These are phyloP conservation scores for Saturnispora serradocipensis DNA, from an alignment of 805 yeast genomes.

Conservation along the genomic window DNA sequence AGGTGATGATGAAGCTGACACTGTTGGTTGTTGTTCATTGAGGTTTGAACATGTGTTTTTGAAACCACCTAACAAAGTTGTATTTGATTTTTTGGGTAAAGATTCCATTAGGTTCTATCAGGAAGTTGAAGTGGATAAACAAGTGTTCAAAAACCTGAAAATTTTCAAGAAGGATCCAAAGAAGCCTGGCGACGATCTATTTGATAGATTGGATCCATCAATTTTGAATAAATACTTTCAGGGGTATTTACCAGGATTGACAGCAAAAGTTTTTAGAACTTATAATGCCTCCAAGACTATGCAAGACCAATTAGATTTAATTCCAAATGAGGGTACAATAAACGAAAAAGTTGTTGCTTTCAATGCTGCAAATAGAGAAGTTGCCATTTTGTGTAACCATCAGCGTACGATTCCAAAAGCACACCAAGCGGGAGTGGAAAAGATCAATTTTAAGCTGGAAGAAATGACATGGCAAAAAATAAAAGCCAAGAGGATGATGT, in stretches of 20 bases:
- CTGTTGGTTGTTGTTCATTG: slow-evolving; percentile 95
- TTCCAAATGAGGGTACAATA: slow-evolving; percentile 78
- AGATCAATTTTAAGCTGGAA: slow-evolving; percentile 64
- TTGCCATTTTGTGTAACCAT: slow-evolving; percentile 94
- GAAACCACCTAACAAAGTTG: slow-evolving; percentile 75
- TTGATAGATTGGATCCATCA: slow-evolving; percentile 82
- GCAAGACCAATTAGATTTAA: slow-evolving; percentile 87
- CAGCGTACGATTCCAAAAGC: slow-evolving; percentile 85
- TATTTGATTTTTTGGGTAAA: slow-evolving; percentile 91
- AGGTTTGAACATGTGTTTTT: slow-evolving; percentile 83
- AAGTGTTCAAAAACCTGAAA: slow-evolving; percentile 80
- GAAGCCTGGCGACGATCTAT: slow-evolving; percentile 83
- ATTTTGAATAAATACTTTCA: slow-evolving; percentile 80
- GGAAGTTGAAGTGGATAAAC: slow-evolving; percentile 86
- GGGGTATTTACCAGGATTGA: slow-evolving; percentile 82
- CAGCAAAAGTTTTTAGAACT: slow-evolving; percentile 96
- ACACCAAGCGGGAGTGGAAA: slow-evolving; percentile 74
- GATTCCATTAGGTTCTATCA: slow-evolving; percentile 89
- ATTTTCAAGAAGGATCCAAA: slow-evolving; percentile 87
- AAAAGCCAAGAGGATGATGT: slow-evolving; percentile 60
- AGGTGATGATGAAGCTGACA: slow-evolving; percentile 95
- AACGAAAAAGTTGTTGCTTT: slow-evolving; percentile 80
- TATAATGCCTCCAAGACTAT: slow-evolving; percentile 93
- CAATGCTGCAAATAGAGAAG: slow-evolving; percentile 93
- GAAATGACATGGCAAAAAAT: slow-evolving; percentile 83